These are phyloP conservation scores for Globisporangium orthogonon DNA, from an alignment of 352 stramenopile species.

Conservation along the genomic window DNA sequence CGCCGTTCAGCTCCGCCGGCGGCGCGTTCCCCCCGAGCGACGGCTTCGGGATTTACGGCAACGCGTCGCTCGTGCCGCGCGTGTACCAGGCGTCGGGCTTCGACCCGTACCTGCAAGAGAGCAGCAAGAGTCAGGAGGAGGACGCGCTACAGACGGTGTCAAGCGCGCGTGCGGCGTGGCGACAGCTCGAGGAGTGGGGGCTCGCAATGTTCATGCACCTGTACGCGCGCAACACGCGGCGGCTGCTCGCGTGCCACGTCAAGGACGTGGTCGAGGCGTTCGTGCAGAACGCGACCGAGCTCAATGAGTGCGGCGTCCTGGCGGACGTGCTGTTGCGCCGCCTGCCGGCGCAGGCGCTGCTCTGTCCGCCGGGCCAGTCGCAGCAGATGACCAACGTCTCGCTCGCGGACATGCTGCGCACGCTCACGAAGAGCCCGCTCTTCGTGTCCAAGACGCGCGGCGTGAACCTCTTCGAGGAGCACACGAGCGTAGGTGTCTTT, in stretches of 20 bases:
- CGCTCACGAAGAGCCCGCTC: conserved; percentile 51
- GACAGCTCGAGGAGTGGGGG: conserved; percentile 68
- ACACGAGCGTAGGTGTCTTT: conserved; percentile 48
- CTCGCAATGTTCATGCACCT: conserved; percentile 85
- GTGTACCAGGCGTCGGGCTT: conserved; percentile 85
- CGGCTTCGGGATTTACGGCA: conserved; percentile 64
- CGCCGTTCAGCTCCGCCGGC: conserved; percentile 30
- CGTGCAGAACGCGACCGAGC: conserved; percentile 69
- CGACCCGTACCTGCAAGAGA: conserved; percentile 57
- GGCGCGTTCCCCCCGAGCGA: conserved; percentile 40
- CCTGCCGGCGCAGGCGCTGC: conserved; percentile 59
- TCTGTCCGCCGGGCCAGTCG: conserved; percentile 65
- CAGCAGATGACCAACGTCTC: conserved; percentile 83
- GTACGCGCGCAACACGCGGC: conserved; percentile 79
- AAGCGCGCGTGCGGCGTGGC: conserved; percentile 65
- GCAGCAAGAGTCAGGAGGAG: conserved; percentile 56
- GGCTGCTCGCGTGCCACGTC: conserved; percentile 74
- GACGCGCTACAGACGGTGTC: conserved; percentile 71
- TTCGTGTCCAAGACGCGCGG: conserved; percentile 71
- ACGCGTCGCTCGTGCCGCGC: conserved; percentile 54
- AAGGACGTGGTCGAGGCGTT: conserved; percentile 83
- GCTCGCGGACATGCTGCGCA: conserved; percentile 67
- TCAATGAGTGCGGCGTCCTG: conserved; percentile 77
- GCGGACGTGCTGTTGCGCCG: conserved; percentile 69
- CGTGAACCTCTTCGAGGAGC: conserved; percentile 79